Base-by-base conservation (phyloP, 495 filamentous ascomycete species). In the Glonium stellatum region DNA sequence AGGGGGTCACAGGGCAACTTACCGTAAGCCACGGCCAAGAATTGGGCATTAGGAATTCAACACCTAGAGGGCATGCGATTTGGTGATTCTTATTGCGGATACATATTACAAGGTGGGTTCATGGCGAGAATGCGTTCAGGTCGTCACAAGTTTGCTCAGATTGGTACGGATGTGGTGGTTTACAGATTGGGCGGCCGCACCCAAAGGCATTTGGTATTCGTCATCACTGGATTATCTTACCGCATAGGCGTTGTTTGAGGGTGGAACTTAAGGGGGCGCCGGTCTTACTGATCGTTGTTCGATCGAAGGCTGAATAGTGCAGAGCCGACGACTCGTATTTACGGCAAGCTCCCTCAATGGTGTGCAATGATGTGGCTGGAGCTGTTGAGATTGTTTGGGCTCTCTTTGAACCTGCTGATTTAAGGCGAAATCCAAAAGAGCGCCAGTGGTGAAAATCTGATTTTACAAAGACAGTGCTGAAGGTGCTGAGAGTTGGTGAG, bases 401-500 rank as follows among this genome's bases (percentile, higher is more conserved):
- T 44, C 12, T 18, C 39, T 44, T 11, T 15, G 39, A 51, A 51
- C 48, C 48, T 25, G 48, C 48, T 51, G 48, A 51, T 27, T 9
- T 25, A 15, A 23, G 25, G 18, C 25, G 48, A 51, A 51, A 31
- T 51, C 48, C 48, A 31, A 25, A 31, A 51, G 48, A 51, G 18
- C 18, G 48, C 48, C 48, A 51, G 19, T 31, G 27, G 27, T 44
- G 39, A 44, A 18, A 18, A 18, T 13, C 39, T 44, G 39, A 44
- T 65, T 50, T 42, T 59, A 63, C 61, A 46, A 50, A 63, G 42
- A 58, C 23, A 54, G 60, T 60, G 57, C 34, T 63, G 64, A 55
- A 35, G 57, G 54, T 58, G 63, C 22, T 55, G 58, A 54, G 52
- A 19, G 23, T 56, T 19, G 57, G 56, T 62, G 64, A 55, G 46